Percentiles rank a stretch among this genome's conserved stretches.
Evolutionary conservation across 176 grass and related monocot species (phyloP).

Genomic region (Puccinellia tenuiflora): DNA sequence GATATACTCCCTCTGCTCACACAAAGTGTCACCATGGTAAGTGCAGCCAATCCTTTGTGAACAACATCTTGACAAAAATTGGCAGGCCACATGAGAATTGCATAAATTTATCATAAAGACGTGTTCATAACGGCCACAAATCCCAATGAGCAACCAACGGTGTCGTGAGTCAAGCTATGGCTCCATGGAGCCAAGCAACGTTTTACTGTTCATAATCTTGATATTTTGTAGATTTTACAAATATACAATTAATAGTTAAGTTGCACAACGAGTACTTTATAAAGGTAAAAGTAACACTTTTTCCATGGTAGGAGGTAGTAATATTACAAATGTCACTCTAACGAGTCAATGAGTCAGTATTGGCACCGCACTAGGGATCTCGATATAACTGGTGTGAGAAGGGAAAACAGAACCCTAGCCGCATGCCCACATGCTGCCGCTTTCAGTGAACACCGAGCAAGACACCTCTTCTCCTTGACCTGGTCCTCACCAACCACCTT

Average conservation of each 20-base stretch:
- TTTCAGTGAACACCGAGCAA: neutral
- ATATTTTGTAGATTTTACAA: neutral
- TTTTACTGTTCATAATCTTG: neutral
- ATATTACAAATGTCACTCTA: neutral
- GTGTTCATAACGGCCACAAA: neutral
- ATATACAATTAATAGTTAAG: neutral
- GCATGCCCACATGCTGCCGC: neutral
- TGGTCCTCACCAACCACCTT: neutral
- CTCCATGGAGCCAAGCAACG: neutral
- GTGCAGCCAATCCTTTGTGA: neutral
- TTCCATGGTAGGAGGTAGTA: neutral
- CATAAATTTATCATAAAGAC: neutral
- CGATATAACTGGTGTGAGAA: neutral
- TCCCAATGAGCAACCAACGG: neutral
- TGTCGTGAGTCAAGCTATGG: neutral
- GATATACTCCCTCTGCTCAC: neutral
- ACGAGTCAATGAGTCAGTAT: neutral
- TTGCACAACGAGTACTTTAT: neutral
- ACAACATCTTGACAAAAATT: neutral
- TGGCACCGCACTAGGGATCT: neutral
- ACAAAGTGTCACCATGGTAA: slow-evolving; percentile 7
- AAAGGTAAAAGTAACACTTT: neutral
- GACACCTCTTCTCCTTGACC: neutral
- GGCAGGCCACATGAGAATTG: neutral
- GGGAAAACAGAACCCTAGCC: neutral